Conservation (phyloP, 176 grass and related monocot species). For the Puya raimondii region DNA sequence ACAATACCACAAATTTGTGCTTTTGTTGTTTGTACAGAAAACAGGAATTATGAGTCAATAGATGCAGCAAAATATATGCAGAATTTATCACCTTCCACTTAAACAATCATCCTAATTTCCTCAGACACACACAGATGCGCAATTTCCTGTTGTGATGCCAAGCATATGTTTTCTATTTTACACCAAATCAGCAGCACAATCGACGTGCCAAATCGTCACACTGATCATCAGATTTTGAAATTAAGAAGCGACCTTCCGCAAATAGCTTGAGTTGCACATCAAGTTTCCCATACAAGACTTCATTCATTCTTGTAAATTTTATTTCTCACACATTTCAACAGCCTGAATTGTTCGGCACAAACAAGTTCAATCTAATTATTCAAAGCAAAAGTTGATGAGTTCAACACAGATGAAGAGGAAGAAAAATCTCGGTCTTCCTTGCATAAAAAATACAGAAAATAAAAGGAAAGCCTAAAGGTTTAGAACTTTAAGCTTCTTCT, state of each 20-base stretch:
- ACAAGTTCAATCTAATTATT: neutral
- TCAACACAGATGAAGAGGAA: neutral
- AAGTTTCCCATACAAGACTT: neutral
- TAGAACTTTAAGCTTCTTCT: conserved; percentile 7
- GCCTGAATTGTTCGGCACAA: neutral
- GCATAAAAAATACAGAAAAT: neutral
- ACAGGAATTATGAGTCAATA: too few relatives aligned
- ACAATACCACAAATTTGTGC: too few relatives aligned
- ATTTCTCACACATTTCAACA: neutral
- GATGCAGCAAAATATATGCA: too few relatives aligned
- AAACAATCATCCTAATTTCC: too few relatives aligned
- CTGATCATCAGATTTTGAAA: too few relatives aligned
- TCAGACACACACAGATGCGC: too few relatives aligned
- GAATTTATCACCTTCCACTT: too few relatives aligned
- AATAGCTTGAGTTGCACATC: neutral
- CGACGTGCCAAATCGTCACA: too few relatives aligned
- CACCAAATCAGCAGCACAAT: too few relatives aligned
- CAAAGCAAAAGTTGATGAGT: neutral
- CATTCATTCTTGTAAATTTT: neutral
- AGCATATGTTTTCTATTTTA: too few relatives aligned
- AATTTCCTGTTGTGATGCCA: too few relatives aligned
- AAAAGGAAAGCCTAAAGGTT: neutral
- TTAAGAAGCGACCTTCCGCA: neutral
- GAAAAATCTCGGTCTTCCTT: neutral
- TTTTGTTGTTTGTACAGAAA: too few relatives aligned